Base-by-base conservation (phyloP, 139 green algal genomes). In the Astrephomene gubernaculifera region DNA sequence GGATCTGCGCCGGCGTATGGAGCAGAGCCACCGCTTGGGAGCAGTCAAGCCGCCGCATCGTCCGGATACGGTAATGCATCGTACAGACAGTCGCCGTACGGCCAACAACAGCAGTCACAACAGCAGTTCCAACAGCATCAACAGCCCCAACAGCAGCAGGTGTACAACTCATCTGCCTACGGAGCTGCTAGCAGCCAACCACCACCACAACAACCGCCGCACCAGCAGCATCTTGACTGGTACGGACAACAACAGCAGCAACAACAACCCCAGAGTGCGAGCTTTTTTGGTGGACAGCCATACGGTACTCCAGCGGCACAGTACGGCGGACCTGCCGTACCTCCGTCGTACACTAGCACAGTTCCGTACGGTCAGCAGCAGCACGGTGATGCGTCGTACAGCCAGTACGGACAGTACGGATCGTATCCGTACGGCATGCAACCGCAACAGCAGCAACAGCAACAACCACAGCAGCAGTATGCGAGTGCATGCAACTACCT, bases 401-500 rank as follows among this genome's bases (percentile, higher is more conserved):
- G 72, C 21, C 4, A 9, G 49, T 81, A 64, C 52, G 49, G 52
- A 0, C 52, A 68, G 52, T 83, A 83, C 60, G 60, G 60, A 2
- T 57, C 41, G 39, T 3, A 83, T 27, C 21, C 1, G 33, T 57
- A 68, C 57, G 57, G 54, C 57, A n/a, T n/a, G n/a, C n/a, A n/a
- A n/a, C n/a, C n/a, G n/a, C 38, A 68, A 67, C 52, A 65, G 24
- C 60, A 84, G 39, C 4, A n/a, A 83, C 39, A 39, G 33, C 36
- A 54, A n/a, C n/a, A n/a, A 1, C 9, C 41, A 57, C 17, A 17
- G 61, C 78, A 84, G 78, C n/a, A n/a, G n/a, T n/a, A n/a, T n/a
- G n/a, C n/a, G n/a, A n/a, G 39, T 54, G n/a, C 36, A 21, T 3
- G 78, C 31, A 84, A 84, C 78, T 84, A 65, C 61, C 64, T 84